Base-by-base conservation (phyloP, 2,329 filamentous ascomycete genomes). In the Lithohypha guttulata region DNA sequence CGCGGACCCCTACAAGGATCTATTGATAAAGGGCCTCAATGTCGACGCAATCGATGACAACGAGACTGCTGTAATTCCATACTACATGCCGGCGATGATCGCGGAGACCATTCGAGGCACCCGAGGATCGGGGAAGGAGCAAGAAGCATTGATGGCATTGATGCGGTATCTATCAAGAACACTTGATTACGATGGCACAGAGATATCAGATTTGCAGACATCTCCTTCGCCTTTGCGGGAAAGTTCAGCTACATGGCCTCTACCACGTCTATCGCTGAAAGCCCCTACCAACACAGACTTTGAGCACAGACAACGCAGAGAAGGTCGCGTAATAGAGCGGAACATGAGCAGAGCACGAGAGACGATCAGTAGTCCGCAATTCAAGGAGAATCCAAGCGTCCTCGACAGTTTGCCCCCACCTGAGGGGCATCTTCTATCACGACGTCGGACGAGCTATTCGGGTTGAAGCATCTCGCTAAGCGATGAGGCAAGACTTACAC, bases 51-150 rank as follows among this genome's bases (percentile, higher is more conserved):
- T 39, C 26, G 47, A 54, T 3, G 45, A 53, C 21, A 53, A 55
- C 14, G 51, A 55, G 22, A 54, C 53, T 6, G 61, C 59, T 0
- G 53, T 63, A 9, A 45, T 60, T 6, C 56, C 57, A 3, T 62
- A 60, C 22, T 64, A 64, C 28, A 58, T 59, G 43, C 60, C 61
- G 2, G 59, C 58, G 2, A 49, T 62, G 9, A 46, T 60, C 18
- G 51, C 52, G 4, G 54, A 56, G 28, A 53, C 50, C 1, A 47
- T 62, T 23, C 48, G 55, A 33, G 43, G 41, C 11, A 48, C 38
- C 1, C 45, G 50, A 25, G 39, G 50, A 7, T 47, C 38, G 6
- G 43, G 46, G 13, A 33, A 33, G 2, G 45, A 53, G 7, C 38
- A 34, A 11, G 51, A 53, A 41, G 51, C 49, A 21, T 42, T 60